Base-by-base conservation (phyloP, 495 filamentous ascomycete genomes). In the Hyaloscypha finlandica region DNA sequence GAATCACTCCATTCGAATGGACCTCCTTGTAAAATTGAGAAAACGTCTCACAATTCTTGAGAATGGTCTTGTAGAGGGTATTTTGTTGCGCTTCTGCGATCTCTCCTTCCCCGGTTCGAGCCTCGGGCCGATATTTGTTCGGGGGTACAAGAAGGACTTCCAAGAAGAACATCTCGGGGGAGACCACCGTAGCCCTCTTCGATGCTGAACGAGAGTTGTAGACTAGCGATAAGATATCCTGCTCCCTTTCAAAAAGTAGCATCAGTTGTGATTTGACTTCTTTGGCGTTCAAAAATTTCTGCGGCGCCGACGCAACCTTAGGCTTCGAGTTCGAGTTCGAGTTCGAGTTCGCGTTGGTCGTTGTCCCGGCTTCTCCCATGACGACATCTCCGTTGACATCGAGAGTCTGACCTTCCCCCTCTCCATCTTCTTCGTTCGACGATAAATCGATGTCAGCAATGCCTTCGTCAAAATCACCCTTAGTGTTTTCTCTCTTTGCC, bases 111-210 rank as follows among this genome's bases (percentile, higher is more conserved):
- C 91, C 90, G 53, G 92, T 90, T 35, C 84, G 82, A n/a, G 92
- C 88, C 75, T 93, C 93, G 29, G 93, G 93, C n/a, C 96, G 88
- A 75, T 90, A 98, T 71, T 88, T 91, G 74, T 95, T 97, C 0
- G 96, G 95, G 19, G 96, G 93, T 4, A 99, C 90, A 29, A 97
- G 76, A 39, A 99, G 79, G 37, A 83, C 87, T 67, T 89, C 87
- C 56, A 98, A 82, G 79, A 99, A 99, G 77, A 99, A 97, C 87
- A 97, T 97, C 73, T 95, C 90, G 0, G 92, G 86, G 6, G 80
- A 85, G 9, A 94, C 77, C 14, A 77, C 80, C 32, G 76, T 75
- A 1, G 79, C 65, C 54, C 77, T 80, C 65, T 83, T 84, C 22
- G 76, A 78, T 9, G 78, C 71, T 25, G 89, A 86, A 61, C 88